Base-by-base conservation (phyloP, 305 asterid species). In the Fraxinus sp. region DNA sequence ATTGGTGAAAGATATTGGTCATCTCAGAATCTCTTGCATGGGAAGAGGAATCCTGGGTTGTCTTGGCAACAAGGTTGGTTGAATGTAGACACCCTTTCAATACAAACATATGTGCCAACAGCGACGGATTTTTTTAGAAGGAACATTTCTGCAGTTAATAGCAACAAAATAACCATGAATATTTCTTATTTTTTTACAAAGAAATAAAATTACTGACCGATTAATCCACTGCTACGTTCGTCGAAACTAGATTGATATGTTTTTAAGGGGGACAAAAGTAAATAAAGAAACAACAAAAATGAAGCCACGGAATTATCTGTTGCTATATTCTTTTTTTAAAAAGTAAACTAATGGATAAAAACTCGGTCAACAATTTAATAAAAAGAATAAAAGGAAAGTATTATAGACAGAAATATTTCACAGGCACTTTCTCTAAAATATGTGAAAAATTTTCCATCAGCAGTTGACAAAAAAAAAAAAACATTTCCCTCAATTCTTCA, bases 1-100 rank as follows among this genome's bases (percentile, higher is more conserved):
- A 24, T 79, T 95, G 7, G 91, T 90, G 4, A 90, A 86, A 13
- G 90, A 94, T 62, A 91, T 94, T 79, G 97, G 89, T 0, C 98
- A 95, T 83, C 86, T 95, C 0, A 91, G 95, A 81, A 78, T 94
- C 74, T 89, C 94, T 49, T 90, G 90, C 87, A 88, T 95, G 62
- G 99, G 98, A 72, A 92, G 94, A 88, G 99, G 99, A 85, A 94
- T 95, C 88, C 92, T 95, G 98, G 99, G 99, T 9, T 92, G 71
- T 86, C 91, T 95, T 39, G 98, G 99, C 33, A 95, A 95, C 79
- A 95, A 95, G 98, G 98, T 94, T 41, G 13, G 30, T 77, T 24
- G 14, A 62, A 8, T 62, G 2, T 7, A 62, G 28, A 2, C 28
- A 18, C 68, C 68, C 28, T 18, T 57, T 18, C 20, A 55, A 49